phyloP scores from a whole-genome alignment of 805 yeast genomes.

The Cyberlindnera mississippiensis region DNA sequence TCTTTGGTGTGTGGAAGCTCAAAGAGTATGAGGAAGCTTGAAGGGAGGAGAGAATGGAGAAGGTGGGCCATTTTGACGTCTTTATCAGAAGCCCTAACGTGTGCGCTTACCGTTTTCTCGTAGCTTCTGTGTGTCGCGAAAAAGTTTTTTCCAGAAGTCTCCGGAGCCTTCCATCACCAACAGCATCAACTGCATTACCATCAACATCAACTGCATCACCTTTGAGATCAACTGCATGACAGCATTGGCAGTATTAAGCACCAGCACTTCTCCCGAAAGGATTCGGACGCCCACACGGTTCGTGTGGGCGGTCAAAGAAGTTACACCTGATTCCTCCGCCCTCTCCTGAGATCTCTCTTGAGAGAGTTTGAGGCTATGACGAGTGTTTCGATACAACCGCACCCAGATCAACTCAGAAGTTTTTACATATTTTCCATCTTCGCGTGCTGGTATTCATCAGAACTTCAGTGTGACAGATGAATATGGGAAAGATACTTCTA shows the following conservation, averaged over 20 bases:
- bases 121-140: neutral
- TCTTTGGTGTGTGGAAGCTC: too few relatives aligned
- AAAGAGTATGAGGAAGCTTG: too few relatives aligned
- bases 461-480: constrained; percentile 56
- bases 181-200: neutral
- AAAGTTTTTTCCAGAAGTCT: constrained; percentile 7
- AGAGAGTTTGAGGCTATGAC: too few relatives aligned
- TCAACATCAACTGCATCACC: neutral
- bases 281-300: constrained; percentile 13
- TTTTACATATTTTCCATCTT: constrained; percentile 83
- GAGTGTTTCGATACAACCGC: constrained; percentile 50
- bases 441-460: constrained; percentile 27
- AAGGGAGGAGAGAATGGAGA: too few relatives aligned
- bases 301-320: constrained; percentile 19
- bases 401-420: constrained; percentile 54
- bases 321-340: constrained; percentile 12
- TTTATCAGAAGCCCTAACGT: too few relatives aligned
- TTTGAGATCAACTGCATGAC: neutral
- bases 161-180: neutral
- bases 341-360: too few relatives aligned
- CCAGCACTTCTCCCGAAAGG: constrained; percentile 13
- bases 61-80: too few relatives aligned
- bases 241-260: neutral
- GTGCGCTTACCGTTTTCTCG: neutral
- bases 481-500: constrained; percentile 77